Evolutionary conservation across 257 asterid genomes (phyloP).

Genomic region (Sherardia arvensis): DNA sequence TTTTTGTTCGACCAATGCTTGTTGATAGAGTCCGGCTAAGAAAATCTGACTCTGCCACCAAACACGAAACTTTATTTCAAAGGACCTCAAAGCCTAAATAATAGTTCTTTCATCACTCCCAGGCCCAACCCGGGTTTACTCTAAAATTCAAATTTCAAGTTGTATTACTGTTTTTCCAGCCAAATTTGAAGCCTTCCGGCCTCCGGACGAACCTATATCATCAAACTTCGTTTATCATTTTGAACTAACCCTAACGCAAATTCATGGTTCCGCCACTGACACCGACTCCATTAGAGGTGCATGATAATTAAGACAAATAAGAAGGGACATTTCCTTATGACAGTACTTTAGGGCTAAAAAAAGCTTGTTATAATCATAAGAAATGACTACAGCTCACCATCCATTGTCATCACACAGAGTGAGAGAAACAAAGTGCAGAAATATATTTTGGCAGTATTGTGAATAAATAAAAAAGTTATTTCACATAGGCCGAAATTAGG

Average conservation of each 20-base stretch:
- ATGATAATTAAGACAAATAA: background rate
- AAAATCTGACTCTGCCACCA: no score
- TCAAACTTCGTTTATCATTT: no score
- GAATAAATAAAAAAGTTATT: background rate
- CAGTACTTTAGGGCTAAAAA: background rate
- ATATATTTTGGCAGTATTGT: conserved; percentile 10
- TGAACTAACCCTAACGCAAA: no score
- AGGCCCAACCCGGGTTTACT: no score
- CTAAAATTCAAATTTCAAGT: no score
- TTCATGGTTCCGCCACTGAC: no score
- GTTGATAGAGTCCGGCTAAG: background rate
- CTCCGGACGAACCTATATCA: no score
- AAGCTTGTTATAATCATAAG: background rate
- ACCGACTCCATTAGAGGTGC: background rate
- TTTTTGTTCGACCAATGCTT: no score
- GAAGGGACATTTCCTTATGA: background rate
- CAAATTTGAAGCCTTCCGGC: no score
- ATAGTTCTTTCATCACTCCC: background rate
- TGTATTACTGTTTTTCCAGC: no score
- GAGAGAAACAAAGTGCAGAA: background rate
- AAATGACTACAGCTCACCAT: conserved; percentile 4
- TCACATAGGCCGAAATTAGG: background rate
- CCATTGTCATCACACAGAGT: background rate
- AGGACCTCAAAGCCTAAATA: no score
- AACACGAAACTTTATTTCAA: no score